Conservation (phyloP, 179 eudicot species). For the Nepenthes alata region DNA sequence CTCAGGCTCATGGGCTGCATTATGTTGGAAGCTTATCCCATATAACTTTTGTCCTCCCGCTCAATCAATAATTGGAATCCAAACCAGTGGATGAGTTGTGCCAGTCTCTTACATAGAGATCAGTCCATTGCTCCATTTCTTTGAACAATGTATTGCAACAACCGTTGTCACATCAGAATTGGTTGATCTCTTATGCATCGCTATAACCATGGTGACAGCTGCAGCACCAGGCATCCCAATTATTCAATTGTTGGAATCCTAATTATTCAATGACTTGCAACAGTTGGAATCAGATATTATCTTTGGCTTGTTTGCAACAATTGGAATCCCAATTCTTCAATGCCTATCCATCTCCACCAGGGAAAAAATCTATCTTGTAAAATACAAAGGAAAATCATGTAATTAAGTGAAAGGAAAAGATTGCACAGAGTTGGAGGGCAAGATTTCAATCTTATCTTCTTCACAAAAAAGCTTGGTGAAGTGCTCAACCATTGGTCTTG, state of each 20-base stretch:
- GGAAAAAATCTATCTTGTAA: no score
- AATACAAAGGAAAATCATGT: no score
- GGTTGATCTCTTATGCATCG: constrained; percentile 40
- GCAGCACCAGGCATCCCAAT: constrained; percentile 47
- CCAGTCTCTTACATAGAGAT: constrained; percentile 24
- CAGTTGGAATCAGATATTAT: constrained; percentile 28
- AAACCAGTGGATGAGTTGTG: constrained; percentile 42
- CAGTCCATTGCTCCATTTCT: constrained; percentile 19
- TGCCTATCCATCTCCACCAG: constrained; percentile 33
- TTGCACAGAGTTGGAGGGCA: no score
- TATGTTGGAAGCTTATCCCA: constrained; percentile 46
- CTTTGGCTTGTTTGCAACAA: constrained; percentile 45
- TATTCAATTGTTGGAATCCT: no score
- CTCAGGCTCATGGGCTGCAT: constrained; percentile 26
- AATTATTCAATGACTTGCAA: no score
- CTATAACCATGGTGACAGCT: constrained; percentile 39
- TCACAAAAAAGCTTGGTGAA: no score
- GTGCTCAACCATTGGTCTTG: no score
- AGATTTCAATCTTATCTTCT: no score
- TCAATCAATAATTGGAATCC: constrained; percentile 34
- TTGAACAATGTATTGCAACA: constrained; percentile 49
- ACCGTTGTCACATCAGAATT: constrained; percentile 51
- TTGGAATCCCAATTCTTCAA: constrained; percentile 41
- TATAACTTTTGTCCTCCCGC: constrained; percentile 21
- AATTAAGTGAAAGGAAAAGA: no score